Evolutionary conservation across 108 stramenopile species (phyloP).

Genomic region (Cylindrotheca fusiformis): DNA sequence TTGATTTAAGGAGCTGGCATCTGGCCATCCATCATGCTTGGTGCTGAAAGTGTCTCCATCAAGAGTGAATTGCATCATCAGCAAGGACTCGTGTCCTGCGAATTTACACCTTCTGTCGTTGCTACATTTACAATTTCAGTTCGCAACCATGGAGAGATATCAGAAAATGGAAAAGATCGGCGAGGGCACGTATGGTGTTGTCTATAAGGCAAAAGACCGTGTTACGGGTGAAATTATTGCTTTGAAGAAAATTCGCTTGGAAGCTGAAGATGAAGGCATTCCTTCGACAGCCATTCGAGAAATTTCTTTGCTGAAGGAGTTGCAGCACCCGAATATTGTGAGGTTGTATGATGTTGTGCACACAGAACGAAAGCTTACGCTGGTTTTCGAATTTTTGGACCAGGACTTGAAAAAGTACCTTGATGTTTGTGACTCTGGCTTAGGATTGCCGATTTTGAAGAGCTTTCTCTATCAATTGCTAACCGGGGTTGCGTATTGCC

Average conservation of each 20-base stretch:
- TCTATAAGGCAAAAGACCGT: conserved; percentile 98
- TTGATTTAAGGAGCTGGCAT: too few relatives aligned
- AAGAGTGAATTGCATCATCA: too few relatives aligned
- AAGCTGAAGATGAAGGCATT: conserved; percentile 93
- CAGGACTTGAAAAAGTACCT: conserved; percentile 97
- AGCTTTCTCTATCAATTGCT: conserved; percentile 97
- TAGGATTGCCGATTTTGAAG: conserved; percentile 89
- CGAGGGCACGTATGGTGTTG: conserved; percentile 98
- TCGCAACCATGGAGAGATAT: conserved; percentile 79
- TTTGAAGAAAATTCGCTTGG: conserved; percentile 92
- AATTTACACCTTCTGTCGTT: too few relatives aligned
- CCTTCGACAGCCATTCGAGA: conserved; percentile 93
- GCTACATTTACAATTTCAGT: neutral
- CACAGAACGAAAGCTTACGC: conserved; percentile 93
- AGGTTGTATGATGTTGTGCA: conserved; percentile 98
- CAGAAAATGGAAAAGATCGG: conserved; percentile 93
- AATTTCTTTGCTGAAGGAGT: conserved; percentile 88
- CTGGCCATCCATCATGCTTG: too few relatives aligned
- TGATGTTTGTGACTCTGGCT: conserved; percentile 92
- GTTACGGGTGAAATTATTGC: conserved; percentile 92
- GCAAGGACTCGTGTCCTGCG: too few relatives aligned
- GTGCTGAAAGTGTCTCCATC: too few relatives aligned
- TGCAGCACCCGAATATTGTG: conserved; percentile 95
- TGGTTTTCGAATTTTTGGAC: conserved; percentile 99
- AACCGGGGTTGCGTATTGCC: conserved; percentile 98